phyloP scores from a whole-genome alignment of 164 flowering plant species.

The Warburgia ugandensis region DNA sequence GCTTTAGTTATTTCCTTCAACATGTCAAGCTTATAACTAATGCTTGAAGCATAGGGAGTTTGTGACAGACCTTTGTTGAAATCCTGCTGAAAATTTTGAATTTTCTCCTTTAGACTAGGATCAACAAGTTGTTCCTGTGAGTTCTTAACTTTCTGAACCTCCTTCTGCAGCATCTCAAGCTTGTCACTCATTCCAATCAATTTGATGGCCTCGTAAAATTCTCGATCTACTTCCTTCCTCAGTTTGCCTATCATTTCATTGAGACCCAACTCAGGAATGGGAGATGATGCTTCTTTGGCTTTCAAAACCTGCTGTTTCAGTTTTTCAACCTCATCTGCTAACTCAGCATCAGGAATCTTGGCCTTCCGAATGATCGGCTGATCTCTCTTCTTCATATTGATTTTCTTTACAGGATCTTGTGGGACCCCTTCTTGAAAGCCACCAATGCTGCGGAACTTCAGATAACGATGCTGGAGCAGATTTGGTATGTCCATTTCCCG shows the following conservation, averaged over 20 bases:
- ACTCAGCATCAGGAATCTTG: constrained; percentile 19
- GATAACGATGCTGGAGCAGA: constrained; percentile 14
- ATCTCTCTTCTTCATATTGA: constrained; percentile 23
- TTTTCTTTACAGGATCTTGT: constrained; percentile 15
- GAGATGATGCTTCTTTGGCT: constrained; percentile 42
- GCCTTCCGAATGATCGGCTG: constrained; percentile 20
- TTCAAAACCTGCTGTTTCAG: constrained; percentile 29
- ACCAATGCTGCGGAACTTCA: constrained; percentile 18
- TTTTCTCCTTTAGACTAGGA: constrained; percentile 33
- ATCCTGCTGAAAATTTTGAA: constrained; percentile 44
- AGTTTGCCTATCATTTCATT: constrained; percentile 58
- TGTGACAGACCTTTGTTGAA: constrained; percentile 35
- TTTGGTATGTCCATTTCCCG: constrained; percentile 15
- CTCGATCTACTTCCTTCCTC: constrained; percentile 53
- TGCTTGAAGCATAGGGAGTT: constrained; percentile 59
- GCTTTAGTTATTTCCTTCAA: constrained; percentile 51
- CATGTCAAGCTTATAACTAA: constrained; percentile 52
- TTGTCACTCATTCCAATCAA: constrained; percentile 49
- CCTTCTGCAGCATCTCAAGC: constrained; percentile 35
- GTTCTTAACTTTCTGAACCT: constrained; percentile 39
- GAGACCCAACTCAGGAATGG: constrained; percentile 31
- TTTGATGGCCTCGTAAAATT: constrained; percentile 49
- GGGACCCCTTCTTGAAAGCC: constrained; percentile 20
- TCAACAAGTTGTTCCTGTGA: constrained; percentile 24
- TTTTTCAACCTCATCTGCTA: constrained; percentile 18